Conservation (phyloP, 495 filamentous ascomycete genomes). For the Penicillium canariense region DNA sequence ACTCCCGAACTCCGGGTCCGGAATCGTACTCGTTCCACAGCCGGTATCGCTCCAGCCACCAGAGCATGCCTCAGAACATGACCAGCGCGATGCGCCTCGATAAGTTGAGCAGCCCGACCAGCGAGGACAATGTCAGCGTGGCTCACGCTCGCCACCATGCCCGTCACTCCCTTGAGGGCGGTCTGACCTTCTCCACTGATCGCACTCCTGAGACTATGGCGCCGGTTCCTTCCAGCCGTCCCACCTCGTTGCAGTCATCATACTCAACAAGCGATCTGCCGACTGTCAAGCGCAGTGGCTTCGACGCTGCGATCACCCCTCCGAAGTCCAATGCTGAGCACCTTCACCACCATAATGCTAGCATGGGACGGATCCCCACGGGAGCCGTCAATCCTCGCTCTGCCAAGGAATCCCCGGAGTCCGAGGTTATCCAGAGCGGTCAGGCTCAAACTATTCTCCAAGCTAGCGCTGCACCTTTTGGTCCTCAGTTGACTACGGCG, state of each 20-base stretch:
- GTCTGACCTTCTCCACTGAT: slow-evolving; percentile 33
- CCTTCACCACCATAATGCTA: slow-evolving; percentile 80
- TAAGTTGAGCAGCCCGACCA: slow-evolving; percentile 24
- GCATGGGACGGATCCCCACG: slow-evolving; percentile 71
- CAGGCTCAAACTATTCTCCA: slow-evolving; percentile 71
- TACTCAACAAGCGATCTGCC: slow-evolving; percentile 89
- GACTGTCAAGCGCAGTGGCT: slow-evolving; percentile 67
- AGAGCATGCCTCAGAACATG: slow-evolving; percentile 70
- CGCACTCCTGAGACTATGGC: slow-evolving; percentile 26
- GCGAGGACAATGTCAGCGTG: slow-evolving; percentile 20
- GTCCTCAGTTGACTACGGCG: slow-evolving; percentile 38
- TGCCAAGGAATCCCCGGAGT: slow-evolving; percentile 60
- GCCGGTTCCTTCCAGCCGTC: slow-evolving; percentile 31
- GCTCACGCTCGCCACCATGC: slow-evolving; percentile 33
- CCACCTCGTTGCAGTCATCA: slow-evolving; percentile 64
- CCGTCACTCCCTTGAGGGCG: slow-evolving; percentile 59
- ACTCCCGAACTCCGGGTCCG: slow-evolving; percentile 63
- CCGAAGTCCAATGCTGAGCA: slow-evolving; percentile 68
- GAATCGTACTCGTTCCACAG: slow-evolving; percentile 64
- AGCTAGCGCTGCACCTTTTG: slow-evolving; percentile 70
- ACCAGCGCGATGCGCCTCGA: slow-evolving; percentile 39
- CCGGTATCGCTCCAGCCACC: slow-evolving; percentile 76
- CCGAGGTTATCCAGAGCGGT: slow-evolving; percentile 39
- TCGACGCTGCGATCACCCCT: slow-evolving; percentile 52
- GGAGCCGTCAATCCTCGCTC: slow-evolving; percentile 60